Conservation (phyloP, 1,284 basidiomycete genomes). For the Xanthoconium separans region DNA sequence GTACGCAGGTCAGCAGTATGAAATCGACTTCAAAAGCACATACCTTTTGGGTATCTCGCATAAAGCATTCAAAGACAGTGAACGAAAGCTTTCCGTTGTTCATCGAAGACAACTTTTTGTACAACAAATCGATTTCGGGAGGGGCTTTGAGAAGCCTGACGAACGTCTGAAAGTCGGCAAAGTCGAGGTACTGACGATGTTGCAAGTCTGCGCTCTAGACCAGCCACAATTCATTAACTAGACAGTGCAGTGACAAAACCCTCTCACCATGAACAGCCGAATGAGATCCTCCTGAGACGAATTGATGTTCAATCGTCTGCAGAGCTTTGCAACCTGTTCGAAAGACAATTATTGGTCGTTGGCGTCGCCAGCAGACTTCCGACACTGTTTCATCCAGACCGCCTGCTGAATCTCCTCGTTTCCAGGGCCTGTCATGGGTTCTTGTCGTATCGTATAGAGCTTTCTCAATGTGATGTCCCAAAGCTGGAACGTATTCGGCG, state of each 20-base stretch:
- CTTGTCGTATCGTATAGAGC: constrained; percentile 59
- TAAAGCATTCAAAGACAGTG: constrained; percentile 61
- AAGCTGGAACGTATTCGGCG: constrained; percentile 64
- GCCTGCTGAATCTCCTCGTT: constrained; percentile 65
- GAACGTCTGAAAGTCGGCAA: constrained; percentile 81
- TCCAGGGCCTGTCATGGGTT: constrained; percentile 67
- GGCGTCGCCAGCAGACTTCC: constrained; percentile 69
- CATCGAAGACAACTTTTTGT: constrained; percentile 49
- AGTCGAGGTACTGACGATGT: constrained; percentile 73
- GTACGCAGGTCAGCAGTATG: constrained; percentile 9
- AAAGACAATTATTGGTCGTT: constrained; percentile 68
- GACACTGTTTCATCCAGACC: constrained; percentile 82
- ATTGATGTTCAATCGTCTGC: constrained; percentile 73
- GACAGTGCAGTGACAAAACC: neutral
- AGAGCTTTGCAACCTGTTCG: constrained; percentile 75
- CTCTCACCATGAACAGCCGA: constrained; percentile 61
- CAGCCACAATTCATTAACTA: neutral
- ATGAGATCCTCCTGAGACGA: constrained; percentile 61
- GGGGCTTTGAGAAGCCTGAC: constrained; percentile 84
- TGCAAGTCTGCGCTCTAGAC: constrained; percentile 68
- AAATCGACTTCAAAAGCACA: neutral
- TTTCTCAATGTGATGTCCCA: constrained; percentile 65
- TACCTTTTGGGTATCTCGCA: constrained; percentile 68
- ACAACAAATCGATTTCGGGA: constrained; percentile 75
- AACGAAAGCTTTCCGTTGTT: constrained; percentile 50